These are phyloP conservation scores for Geotrichum histeridarum DNA, from an alignment of 1,139 yeast genomes.

Conservation along the genomic window DNA sequence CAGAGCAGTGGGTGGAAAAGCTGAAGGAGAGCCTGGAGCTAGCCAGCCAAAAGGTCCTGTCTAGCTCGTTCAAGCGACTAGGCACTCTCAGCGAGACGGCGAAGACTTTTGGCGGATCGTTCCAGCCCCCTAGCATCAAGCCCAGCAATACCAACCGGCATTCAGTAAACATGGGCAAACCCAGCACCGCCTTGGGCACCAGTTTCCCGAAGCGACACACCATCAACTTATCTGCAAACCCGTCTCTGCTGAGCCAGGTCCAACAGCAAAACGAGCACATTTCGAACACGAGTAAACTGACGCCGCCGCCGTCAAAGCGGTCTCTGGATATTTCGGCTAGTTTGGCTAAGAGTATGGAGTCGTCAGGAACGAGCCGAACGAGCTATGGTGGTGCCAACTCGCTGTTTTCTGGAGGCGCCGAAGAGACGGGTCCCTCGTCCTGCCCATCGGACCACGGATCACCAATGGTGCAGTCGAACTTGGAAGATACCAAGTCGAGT, in stretches of 20 bases:
- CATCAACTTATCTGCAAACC: neutral
- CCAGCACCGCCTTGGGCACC: neutral
- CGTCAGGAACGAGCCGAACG: neutral
- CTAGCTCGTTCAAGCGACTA: slow-evolving; percentile 28
- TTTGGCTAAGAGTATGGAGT: neutral
- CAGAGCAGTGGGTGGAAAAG: slow-evolving; percentile 42
- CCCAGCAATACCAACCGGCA: neutral
- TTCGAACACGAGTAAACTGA: neutral
- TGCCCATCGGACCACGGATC: slow-evolving; percentile 7
- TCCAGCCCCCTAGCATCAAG: neutral
- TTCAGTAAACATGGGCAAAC: neutral
- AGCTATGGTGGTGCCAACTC: neutral
- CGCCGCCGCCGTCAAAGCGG: neutral
- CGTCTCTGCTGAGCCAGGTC: neutral
- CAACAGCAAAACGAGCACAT: neutral
- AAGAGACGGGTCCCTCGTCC: slow-evolving; percentile 2
- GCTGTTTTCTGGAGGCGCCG: neutral
- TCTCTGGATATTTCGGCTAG: neutral
- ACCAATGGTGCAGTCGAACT: neutral
- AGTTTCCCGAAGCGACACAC: slow-evolving; percentile 6
- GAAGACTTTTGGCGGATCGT: neutral
- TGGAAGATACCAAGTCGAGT: neutral
- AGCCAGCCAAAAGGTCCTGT: slow-evolving; percentile 26
- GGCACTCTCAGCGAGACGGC: slow-evolving; percentile 3
- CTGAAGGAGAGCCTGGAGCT: slow-evolving; percentile 36